Conservation (phyloP, 2,329 filamentous ascomycete genomes). For the Eutypa lata region DNA sequence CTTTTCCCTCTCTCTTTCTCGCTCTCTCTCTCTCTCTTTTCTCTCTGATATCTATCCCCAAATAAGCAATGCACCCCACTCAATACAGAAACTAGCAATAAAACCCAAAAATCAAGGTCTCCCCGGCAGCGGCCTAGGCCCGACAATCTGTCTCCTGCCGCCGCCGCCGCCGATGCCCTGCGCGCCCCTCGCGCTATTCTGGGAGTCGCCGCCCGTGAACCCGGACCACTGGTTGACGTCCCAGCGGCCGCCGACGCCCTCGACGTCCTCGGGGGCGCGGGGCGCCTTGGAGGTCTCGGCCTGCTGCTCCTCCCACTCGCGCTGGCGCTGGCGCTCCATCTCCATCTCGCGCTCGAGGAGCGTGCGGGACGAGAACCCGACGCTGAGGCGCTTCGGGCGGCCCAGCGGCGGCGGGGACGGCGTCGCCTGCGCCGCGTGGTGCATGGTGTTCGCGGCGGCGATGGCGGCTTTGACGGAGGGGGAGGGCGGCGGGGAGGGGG, state of each 20-base stretch:
- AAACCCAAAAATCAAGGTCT: constrained; percentile 13
- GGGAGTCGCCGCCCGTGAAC: constrained; percentile 70
- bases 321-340: constrained; percentile 70
- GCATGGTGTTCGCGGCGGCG: neutral
- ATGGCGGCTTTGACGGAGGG: constrained; percentile 14
- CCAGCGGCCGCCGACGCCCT: constrained; percentile 67
- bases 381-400: constrained; percentile 28
- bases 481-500: constrained; percentile 23
- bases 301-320: constrained; percentile 77
- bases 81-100: no score
- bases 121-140: constrained; percentile 64
- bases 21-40: no score
- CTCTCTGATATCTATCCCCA: no score
- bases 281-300: constrained; percentile 57
- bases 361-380: constrained; percentile 39
- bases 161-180: constrained; percentile 69
- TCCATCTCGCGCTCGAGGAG: constrained; percentile 80
- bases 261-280: constrained; percentile 49
- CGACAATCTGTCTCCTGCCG: constrained; percentile 74
- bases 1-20: no score
- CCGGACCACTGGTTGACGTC: constrained; percentile 74
- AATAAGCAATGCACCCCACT: no score
- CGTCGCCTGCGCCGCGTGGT: neutral
- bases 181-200: constrained; percentile 65
- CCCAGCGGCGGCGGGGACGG: constrained; percentile 4